phyloP scores from a whole-genome alignment of 2,329 filamentous ascomycete genomes.

The Diatrype stigma region DNA sequence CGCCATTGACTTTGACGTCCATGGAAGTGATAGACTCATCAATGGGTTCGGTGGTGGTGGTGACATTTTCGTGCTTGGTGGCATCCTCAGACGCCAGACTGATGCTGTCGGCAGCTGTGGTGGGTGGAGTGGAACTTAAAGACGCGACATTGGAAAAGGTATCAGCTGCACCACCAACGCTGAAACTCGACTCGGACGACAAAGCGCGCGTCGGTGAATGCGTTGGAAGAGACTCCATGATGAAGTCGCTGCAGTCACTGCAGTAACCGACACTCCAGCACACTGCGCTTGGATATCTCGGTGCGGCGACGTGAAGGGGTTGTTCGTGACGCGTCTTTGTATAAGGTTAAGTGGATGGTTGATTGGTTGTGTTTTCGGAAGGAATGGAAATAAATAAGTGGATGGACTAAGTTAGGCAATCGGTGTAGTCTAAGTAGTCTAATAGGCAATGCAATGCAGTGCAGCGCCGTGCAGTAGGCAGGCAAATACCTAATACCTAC shows the following conservation, averaged over 20 bases:
- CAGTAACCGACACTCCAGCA: slow-evolving; percentile 1
- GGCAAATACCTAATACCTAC: too few relatives aligned
- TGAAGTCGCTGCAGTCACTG: slow-evolving; percentile 14
- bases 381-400: neutral
- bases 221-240: slow-evolving; percentile 19
- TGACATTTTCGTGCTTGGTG: slow-evolving; percentile 57
- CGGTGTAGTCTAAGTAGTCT: too few relatives aligned
- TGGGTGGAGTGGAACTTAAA: slow-evolving; percentile 60
- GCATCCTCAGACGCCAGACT: slow-evolving; percentile 52
- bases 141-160: slow-evolving; percentile 51
- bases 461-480: neutral
- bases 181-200: slow-evolving; percentile 24
- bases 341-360: neutral
- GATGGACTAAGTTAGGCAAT: neutral
- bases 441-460: neutral
- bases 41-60: slow-evolving; percentile 48
- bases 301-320: neutral
- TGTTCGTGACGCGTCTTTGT: neutral
- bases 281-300: neutral
- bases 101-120: slow-evolving; percentile 58
- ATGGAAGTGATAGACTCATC: slow-evolving; percentile 22
- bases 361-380: neutral
- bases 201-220: slow-evolving; percentile 25
- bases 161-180: slow-evolving; percentile 30
- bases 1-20: slow-evolving; percentile 18